phyloP scores from a whole-genome alignment of 441 rosid genomes.

The Populus hybrid region DNA sequence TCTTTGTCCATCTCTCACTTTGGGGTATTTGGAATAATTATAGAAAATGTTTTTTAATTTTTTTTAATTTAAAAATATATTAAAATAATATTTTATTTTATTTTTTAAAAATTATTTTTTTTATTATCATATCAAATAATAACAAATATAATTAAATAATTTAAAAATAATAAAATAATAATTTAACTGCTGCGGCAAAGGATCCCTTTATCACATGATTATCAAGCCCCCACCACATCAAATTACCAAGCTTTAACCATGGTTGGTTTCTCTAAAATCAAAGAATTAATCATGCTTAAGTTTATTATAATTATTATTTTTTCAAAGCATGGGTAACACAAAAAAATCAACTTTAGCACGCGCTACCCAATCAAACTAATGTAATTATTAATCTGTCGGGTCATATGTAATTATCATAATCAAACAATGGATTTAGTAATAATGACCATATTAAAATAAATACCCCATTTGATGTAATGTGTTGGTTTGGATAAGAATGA shows the following conservation, averaged over 20 bases:
- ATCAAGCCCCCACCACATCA: not conserved
- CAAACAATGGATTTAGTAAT: not conserved
- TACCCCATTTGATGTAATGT: not conserved
- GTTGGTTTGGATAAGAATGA: constrained; percentile 14
- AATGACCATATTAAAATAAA: constrained; percentile 9
- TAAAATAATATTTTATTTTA: no score
- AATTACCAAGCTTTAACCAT: not conserved
- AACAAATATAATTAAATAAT: no score
- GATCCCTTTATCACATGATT: not conserved
- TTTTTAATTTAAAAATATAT: no score
- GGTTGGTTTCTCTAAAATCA: not conserved
- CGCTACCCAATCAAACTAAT: not conserved
- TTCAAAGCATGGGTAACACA: no score
- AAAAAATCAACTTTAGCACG: not conserved
- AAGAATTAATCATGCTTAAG: not conserved
- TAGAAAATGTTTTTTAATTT: no score
- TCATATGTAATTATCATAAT: not conserved
- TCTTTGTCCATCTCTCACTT: not conserved
- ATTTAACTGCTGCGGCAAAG: no score
- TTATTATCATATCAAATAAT: no score
- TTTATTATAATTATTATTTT: not conserved
- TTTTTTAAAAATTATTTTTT: no score
- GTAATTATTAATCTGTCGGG: not conserved
- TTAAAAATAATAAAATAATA: no score
- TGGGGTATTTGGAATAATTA: not conserved